Conservation (phyloP, 352 stramenopile genomes). For the Phytophthora hibernalis region DNA sequence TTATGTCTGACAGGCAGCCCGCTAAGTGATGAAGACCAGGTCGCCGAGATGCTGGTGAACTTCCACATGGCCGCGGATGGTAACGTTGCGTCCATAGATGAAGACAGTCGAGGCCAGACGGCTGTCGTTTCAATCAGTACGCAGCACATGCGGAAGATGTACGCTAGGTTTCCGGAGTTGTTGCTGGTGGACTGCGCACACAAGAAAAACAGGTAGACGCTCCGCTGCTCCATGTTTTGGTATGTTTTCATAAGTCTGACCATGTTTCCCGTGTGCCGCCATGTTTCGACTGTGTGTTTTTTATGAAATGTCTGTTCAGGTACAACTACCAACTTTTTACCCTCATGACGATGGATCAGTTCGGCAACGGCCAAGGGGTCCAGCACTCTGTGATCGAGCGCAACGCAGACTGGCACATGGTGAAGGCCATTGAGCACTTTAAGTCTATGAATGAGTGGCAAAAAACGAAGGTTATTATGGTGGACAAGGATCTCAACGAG, state of each 20-base stretch:
- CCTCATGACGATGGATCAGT: constrained; percentile 5
- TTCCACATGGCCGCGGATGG: no score
- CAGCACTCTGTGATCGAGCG: constrained; percentile 8
- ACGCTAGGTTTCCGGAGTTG: no score
- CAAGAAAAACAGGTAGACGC: no score
- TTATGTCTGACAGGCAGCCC: not conserved
- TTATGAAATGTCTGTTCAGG: not conserved
- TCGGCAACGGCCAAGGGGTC: constrained; percentile 1
- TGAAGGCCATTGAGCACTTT: constrained; percentile 7
- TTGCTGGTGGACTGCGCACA: no score
- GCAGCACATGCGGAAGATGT: no score
- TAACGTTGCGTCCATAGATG: no score
- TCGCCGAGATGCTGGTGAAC: no score
- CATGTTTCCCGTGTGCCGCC: not conserved
- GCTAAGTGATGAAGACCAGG: no score
- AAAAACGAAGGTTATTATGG: constrained; percentile 3
- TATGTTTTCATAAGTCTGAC: not conserved
- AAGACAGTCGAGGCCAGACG: no score
- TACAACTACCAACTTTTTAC: constrained; percentile 16
- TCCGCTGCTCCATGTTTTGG: no score
- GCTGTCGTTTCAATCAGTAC: no score
- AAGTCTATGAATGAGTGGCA: constrained; percentile 5
- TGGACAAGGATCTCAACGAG: constrained; percentile 14
- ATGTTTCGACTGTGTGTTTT: constrained; percentile 2
- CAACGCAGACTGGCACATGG: constrained; percentile 8